Evolutionary conservation across 2,329 filamentous ascomycete species (phyloP).

Genomic region (Phoma sp.): DNA sequence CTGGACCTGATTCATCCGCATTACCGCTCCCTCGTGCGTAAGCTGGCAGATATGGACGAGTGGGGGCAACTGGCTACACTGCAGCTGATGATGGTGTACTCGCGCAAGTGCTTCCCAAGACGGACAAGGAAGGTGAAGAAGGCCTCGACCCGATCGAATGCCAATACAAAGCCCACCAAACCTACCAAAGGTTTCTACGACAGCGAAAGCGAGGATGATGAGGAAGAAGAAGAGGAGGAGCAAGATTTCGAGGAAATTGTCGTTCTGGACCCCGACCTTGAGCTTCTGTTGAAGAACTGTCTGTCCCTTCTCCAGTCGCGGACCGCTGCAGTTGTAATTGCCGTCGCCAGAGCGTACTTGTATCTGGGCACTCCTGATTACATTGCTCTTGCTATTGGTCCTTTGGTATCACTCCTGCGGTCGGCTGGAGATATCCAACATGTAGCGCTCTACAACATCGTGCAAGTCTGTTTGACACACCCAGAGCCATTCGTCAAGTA

Average conservation of each 20-base stretch:
- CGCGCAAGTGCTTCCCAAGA: conserved; percentile 83
- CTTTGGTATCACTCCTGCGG: conserved; percentile 82
- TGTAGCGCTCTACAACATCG: conserved; percentile 90
- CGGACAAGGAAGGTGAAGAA: conserved; percentile 65
- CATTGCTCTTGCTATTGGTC: conserved; percentile 76
- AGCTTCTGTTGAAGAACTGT: conserved; percentile 78
- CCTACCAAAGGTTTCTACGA: conserved; percentile 79
- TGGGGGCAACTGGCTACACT: conserved; percentile 91
- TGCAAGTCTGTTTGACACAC: conserved; percentile 80
- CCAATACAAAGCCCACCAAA: conserved; percentile 44
- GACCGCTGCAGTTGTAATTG: conserved; percentile 89
- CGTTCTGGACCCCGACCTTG: conserved; percentile 79
- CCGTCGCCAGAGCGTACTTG: conserved; percentile 82
- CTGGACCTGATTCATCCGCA: conserved; percentile 90
- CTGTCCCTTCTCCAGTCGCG: conserved; percentile 87
- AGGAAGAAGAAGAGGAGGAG: conserved; percentile 51
- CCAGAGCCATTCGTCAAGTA: conserved; percentile 87
- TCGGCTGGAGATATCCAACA: conserved; percentile 87
- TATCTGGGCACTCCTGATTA: conserved; percentile 83
- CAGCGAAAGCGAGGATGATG: conserved; percentile 47
- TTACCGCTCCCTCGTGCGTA: conserved; percentile 83
- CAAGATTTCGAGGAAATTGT: conserved; percentile 62
- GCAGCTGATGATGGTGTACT: conserved; percentile 81
- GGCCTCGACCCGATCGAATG: conserved; percentile 47
- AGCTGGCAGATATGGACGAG: conserved; percentile 98